A percentile compares a stretch with the other conserved stretches of the same genome.
phyloP scores from a whole-genome alignment of 495 filamentous ascomycete species.

The Trichoderma gamsii region DNA sequence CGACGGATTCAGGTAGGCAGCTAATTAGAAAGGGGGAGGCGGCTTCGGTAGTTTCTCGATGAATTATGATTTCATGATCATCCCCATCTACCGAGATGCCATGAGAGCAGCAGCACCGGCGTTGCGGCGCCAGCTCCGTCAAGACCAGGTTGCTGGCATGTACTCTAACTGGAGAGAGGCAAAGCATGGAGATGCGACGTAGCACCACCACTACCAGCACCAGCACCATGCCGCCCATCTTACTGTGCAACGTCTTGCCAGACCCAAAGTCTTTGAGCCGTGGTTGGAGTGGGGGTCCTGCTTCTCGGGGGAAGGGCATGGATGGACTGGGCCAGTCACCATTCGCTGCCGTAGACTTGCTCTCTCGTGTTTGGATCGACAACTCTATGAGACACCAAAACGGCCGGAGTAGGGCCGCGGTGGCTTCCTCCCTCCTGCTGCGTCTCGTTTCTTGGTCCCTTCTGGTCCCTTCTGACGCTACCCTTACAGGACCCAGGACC shows the following conservation, averaged over 20 bases:
- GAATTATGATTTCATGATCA: constrained; percentile 6
- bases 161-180: not conserved
- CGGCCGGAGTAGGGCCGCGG: constrained; percentile 17
- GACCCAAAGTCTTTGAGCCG: not conserved
- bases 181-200: constrained; percentile 2
- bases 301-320: constrained; percentile 1
- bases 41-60: constrained; percentile 2
- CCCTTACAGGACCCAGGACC: not conserved
- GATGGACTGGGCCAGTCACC: constrained; percentile 6
- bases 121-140: not conserved
- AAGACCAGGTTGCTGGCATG: not conserved
- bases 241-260: constrained; percentile 2
- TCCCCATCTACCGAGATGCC: constrained; percentile 5
- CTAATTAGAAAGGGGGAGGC: not conserved
- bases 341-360: not conserved
- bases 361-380: constrained; percentile 12
- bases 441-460: not conserved
- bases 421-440: constrained; percentile 11
- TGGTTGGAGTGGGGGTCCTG: constrained; percentile 10
- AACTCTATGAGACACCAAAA: constrained; percentile 14
- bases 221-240: not conserved
- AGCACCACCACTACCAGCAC: not conserved
- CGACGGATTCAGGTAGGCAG: not conserved
- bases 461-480: not conserved
- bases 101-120: not conserved